Conservation (phyloP, 495 filamentous ascomycete species). For the Hypomontagnella submonticulosa region DNA sequence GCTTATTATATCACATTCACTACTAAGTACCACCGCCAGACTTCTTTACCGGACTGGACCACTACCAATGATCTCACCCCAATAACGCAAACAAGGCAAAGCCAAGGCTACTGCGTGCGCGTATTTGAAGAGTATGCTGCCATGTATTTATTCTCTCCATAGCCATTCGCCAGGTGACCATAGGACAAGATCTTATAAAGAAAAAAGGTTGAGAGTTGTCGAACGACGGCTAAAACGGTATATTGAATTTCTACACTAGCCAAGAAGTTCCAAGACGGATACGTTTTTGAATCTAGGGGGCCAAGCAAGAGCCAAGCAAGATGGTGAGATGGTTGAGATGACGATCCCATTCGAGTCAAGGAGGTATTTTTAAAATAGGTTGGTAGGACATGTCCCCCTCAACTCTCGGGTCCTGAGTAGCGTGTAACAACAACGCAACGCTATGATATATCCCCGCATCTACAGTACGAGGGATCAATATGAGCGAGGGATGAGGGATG, state of each 20-base stretch:
- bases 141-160: neutral
- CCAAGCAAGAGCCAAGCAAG: constrained; percentile 39
- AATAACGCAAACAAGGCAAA: neutral
- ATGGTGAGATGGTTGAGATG: constrained; percentile 43
- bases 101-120: constrained; percentile 9
- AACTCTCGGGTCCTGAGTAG: no score
- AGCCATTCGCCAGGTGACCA: neutral
- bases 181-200: neutral
- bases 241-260: constrained; percentile 20
- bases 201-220: neutral
- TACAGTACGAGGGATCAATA: no score
- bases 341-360: constrained; percentile 32
- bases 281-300: constrained; percentile 29
- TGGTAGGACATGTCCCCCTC: neutral
- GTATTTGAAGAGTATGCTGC: neutral
- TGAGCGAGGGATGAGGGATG: neutral
- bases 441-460: no score
- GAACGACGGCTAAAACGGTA: constrained; percentile 32
- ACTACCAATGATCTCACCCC: neutral
- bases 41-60: no score
- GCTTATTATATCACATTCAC: no score
- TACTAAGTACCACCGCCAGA: no score
- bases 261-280: constrained; percentile 41
- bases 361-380: constrained; percentile 19
- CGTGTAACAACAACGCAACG: no score